Evolutionary conservation across 2,329 filamentous ascomycete species (phyloP).

Genomic region (Esteya vermicola): DNA sequence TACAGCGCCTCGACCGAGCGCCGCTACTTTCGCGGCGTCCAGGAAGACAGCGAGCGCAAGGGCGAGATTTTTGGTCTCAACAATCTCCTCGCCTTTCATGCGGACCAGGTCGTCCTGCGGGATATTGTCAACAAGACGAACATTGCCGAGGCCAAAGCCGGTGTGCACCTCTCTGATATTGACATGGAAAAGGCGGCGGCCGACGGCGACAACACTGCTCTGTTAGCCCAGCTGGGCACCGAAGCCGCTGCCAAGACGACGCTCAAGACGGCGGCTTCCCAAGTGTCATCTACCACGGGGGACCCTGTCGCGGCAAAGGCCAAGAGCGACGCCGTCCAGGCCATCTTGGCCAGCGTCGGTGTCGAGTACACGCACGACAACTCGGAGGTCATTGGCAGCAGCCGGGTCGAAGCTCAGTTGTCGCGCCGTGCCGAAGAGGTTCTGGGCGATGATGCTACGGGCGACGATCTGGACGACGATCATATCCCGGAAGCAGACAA

Average conservation of each 20-base stretch:
- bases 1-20: constrained; percentile 88
- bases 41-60: constrained; percentile 66
- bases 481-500: neutral
- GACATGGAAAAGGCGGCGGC: constrained; percentile 49
- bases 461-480: constrained; percentile 22
- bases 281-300: too few relatives aligned
- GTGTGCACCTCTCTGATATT: constrained; percentile 65
- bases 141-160: constrained; percentile 80
- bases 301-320: too few relatives aligned
- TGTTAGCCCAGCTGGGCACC: neutral
- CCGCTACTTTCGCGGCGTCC: constrained; percentile 89
- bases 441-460: constrained; percentile 30
- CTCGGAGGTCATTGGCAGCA: constrained; percentile 83
- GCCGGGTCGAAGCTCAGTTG: constrained; percentile 77
- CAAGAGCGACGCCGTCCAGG: constrained; percentile 64
- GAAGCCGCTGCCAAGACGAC: too few relatives aligned
- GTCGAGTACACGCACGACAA: constrained; percentile 97
- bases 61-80: constrained; percentile 86
- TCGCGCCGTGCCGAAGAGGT: constrained; percentile 55
- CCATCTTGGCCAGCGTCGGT: constrained; percentile 74
- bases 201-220: constrained; percentile 34
- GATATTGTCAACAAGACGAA: constrained; percentile 99
- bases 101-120: constrained; percentile 66
- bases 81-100: constrained; percentile 76
- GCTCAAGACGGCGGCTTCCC: neutral